phyloP scores from a whole-genome alignment of 345 rosid genomes.

The Stellera chamaejasme region DNA sequence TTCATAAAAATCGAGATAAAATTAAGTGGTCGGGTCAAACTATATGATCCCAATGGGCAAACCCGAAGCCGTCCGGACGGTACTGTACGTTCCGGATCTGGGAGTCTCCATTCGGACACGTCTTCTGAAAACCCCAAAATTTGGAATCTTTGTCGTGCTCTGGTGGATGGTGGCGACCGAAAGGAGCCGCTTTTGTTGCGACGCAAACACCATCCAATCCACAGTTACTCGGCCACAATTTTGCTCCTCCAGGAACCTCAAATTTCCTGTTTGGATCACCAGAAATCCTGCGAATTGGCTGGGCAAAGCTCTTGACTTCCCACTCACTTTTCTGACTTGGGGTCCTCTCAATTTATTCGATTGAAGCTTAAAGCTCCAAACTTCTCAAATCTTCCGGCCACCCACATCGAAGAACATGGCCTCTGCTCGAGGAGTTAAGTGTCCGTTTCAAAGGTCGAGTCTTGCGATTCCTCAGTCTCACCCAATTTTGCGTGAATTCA shows the following conservation, averaged over 20 bases:
- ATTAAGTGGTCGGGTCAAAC: too few relatives aligned
- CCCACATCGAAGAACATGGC: constrained; percentile 25
- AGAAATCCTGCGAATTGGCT: constrained; percentile 2
- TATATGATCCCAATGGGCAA: too few relatives aligned
- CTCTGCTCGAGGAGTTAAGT: constrained; percentile 24
- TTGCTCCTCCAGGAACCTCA: neutral
- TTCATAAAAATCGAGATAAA: too few relatives aligned
- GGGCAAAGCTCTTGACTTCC: constrained; percentile 1
- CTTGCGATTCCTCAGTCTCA: constrained; percentile 14
- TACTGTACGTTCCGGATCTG: neutral
- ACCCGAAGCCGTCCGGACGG: neutral
- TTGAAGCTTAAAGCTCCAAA: neutral
- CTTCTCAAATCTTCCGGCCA: neutral
- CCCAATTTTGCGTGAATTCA: constrained; percentile 6
- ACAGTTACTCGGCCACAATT: neutral
- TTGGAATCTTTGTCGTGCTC: neutral
- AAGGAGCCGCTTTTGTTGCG: neutral
- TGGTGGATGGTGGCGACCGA: neutral
- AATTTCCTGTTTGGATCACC: constrained; percentile 14
- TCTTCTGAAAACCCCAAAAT: neutral
- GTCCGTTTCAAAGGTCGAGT: constrained; percentile 15
- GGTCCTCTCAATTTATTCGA: constrained; percentile 3
- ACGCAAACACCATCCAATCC: constrained; percentile 6
- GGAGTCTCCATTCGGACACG: constrained; percentile 18
- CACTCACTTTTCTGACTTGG: neutral